A percentile compares a stretch with the other conserved stretches of the same genome.
These are phyloP conservation scores for Astragalus membranaceus DNA, from an alignment of 306 rosid species.

Conservation along the genomic window DNA sequence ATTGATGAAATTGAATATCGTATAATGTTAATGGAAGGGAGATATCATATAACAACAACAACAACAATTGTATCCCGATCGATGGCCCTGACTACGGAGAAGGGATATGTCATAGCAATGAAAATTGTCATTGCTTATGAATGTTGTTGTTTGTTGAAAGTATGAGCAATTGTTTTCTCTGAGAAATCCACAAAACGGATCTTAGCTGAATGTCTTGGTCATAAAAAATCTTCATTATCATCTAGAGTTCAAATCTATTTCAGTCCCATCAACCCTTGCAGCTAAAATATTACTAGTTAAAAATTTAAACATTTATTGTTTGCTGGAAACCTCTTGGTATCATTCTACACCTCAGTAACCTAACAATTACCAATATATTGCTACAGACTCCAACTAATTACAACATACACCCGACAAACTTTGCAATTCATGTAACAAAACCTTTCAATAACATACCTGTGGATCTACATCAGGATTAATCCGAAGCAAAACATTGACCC, in stretches of 20 bases:
- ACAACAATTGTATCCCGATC: background rate
- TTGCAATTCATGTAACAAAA: background rate
- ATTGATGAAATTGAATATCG: too few relatives aligned
- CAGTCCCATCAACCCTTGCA: background rate
- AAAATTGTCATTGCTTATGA: background rate
- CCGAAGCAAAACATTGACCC: slow-evolving; percentile 73
- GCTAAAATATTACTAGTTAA: background rate
- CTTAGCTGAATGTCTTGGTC: background rate
- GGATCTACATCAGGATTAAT: slow-evolving; percentile 95
- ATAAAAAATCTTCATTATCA: background rate
- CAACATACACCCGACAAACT: background rate
- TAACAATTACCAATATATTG: background rate
- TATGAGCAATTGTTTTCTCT: background rate
- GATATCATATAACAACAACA: too few relatives aligned
- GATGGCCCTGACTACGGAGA: background rate
- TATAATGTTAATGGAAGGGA: too few relatives aligned
- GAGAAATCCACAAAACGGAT: background rate
- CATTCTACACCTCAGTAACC: background rate
- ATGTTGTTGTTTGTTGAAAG: background rate
- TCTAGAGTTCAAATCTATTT: background rate
- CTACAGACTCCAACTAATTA: background rate
- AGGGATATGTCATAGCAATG: background rate
- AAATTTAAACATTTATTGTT: background rate
- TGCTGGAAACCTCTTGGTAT: background rate
- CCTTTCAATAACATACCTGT: slow-evolving; percentile 43